phyloP scores from a whole-genome alignment of 768 basidiomycete species.

The Psilocybe subaeruginosa region DNA sequence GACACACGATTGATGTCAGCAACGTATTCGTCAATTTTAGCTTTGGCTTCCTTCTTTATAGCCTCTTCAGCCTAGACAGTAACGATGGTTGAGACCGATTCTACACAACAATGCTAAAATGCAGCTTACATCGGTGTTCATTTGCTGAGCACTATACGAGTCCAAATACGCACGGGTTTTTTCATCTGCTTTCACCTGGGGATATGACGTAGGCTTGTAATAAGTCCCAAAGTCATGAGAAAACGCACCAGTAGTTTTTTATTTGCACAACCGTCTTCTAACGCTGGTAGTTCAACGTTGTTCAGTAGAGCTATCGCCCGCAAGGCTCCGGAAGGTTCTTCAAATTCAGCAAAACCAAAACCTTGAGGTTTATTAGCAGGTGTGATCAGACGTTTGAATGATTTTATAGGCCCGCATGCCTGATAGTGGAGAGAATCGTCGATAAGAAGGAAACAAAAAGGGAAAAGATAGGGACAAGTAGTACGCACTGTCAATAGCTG shows the following conservation, averaged over 20 bases:
- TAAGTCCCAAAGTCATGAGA: slow-evolving; percentile 36
- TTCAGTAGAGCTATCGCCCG: slow-evolving; percentile 60
- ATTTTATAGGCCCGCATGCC: slow-evolving; percentile 90
- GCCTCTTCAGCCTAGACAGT: slow-evolving; percentile 69
- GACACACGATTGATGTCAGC: slow-evolving; percentile 73
- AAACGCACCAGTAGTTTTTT: slow-evolving; percentile 66
- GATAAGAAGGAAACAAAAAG: neutral
- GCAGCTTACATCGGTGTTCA: slow-evolving; percentile 76
- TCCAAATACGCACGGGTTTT: slow-evolving; percentile 90
- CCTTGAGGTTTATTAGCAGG: slow-evolving; percentile 94
- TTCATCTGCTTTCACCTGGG: slow-evolving; percentile 92
- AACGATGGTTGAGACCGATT: slow-evolving; percentile 1
- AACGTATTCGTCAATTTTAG: slow-evolving; percentile 65
- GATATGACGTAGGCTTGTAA: slow-evolving; percentile 47
- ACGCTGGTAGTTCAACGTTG: slow-evolving; percentile 53
- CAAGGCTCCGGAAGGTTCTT: slow-evolving; percentile 90
- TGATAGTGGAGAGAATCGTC: slow-evolving; percentile 29
- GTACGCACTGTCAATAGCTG: slow-evolving; percentile 71
- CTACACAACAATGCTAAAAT: neutral
- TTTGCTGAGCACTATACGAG: slow-evolving; percentile 78
- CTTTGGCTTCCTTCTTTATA: slow-evolving; percentile 61
- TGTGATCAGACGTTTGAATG: slow-evolving; percentile 91
- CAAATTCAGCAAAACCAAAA: slow-evolving; percentile 96
- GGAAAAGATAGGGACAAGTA: neutral
- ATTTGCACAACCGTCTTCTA: slow-evolving; percentile 54